phyloP scores from a whole-genome alignment of 345 rosid species.

The Ricinus communis region DNA sequence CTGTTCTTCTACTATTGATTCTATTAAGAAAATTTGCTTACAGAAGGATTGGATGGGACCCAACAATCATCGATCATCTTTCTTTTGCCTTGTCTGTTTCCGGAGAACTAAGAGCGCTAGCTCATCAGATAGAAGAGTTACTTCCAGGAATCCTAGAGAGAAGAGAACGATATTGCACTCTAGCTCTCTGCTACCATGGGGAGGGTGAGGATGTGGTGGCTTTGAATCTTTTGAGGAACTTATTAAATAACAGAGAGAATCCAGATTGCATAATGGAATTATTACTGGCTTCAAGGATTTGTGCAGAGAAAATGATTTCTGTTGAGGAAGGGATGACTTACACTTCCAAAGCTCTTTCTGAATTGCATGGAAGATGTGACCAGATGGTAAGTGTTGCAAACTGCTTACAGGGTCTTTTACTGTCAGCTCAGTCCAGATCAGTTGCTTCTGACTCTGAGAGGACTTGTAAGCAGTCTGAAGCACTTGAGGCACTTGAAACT shows the following conservation, averaged over 20 bases:
- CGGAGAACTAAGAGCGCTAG: conserved; percentile 59
- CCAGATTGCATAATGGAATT: conserved; percentile 54
- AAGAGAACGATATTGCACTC: conserved; percentile 53
- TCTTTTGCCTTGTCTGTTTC: conserved; percentile 70
- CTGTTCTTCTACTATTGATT: conserved; percentile 70
- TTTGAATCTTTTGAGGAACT: conserved; percentile 60
- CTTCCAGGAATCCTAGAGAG: conserved; percentile 59
- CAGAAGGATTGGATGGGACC: conserved; percentile 69
- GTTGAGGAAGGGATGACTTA: conserved; percentile 61
- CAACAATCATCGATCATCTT: conserved; percentile 76
- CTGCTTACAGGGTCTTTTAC: conserved; percentile 50
- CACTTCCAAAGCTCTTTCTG: conserved; percentile 49
- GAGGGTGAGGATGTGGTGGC: conserved; percentile 66
- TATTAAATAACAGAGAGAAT: conserved; percentile 45
- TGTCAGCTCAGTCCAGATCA: conserved; percentile 51
- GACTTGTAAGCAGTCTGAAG: conserved; percentile 48
- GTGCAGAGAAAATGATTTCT: conserved; percentile 26
- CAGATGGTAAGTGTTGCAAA: conserved; percentile 54
- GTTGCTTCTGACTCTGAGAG: conserved; percentile 54
- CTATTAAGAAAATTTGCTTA: conserved; percentile 58
- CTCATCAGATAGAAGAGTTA: conserved; percentile 63
- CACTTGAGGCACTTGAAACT: conserved; percentile 52
- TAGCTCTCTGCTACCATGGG: conserved; percentile 69
- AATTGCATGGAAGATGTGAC: conserved; percentile 37
- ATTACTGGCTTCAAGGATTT: conserved; percentile 66